Evolutionary conservation across 2,329 filamentous ascomycete genomes (phyloP).

Genomic region (Grosmannia huntii): DNA sequence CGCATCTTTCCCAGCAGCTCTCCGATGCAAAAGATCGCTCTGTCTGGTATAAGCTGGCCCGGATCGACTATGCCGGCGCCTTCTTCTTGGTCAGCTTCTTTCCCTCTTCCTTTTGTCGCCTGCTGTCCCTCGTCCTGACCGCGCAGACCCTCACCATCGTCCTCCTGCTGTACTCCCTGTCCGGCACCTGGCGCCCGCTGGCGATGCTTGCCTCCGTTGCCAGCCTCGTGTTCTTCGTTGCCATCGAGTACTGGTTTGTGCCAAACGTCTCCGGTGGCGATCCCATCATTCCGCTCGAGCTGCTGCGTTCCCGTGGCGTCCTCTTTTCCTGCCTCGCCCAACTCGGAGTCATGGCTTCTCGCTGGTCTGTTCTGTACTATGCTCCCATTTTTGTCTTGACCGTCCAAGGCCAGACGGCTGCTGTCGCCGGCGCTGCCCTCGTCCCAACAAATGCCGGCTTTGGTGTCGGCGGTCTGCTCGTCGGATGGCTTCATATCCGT

Average conservation of each 20-base stretch:
- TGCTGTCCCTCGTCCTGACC: background rate
- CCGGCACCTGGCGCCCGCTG: slow-evolving; percentile 44
- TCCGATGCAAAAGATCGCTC: slow-evolving; percentile 20
- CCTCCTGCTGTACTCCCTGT: slow-evolving; percentile 58
- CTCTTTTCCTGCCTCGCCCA: slow-evolving; percentile 63
- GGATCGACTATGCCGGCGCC: slow-evolving; percentile 66
- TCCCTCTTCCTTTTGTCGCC: background rate
- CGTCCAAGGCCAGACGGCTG: slow-evolving; percentile 56
- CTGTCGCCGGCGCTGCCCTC: slow-evolving; percentile 60
- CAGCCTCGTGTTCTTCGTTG: slow-evolving; percentile 38
- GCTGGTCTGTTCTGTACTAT: slow-evolving; percentile 74
- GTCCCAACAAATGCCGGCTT: slow-evolving; percentile 76
- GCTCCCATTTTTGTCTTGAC: slow-evolving; percentile 68
- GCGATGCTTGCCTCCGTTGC: slow-evolving; percentile 47
- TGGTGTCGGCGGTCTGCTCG: slow-evolving; percentile 57
- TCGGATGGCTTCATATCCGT: slow-evolving; percentile 64
- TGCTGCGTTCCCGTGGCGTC: slow-evolving; percentile 58
- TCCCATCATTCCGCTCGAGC: slow-evolving; percentile 60
- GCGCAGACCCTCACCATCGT: slow-evolving; percentile 49
- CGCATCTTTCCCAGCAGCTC: slow-evolving; percentile 22
- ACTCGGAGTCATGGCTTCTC: slow-evolving; percentile 65
- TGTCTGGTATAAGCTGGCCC: slow-evolving; percentile 40
- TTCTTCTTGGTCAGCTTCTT: slow-evolving; percentile 40
- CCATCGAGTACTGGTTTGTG: slow-evolving; percentile 41
- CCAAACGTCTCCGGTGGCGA: slow-evolving; percentile 36